These are phyloP conservation scores for Fusarium globosum DNA, from an alignment of 2,329 filamentous ascomycete species.

Conservation along the genomic window DNA sequence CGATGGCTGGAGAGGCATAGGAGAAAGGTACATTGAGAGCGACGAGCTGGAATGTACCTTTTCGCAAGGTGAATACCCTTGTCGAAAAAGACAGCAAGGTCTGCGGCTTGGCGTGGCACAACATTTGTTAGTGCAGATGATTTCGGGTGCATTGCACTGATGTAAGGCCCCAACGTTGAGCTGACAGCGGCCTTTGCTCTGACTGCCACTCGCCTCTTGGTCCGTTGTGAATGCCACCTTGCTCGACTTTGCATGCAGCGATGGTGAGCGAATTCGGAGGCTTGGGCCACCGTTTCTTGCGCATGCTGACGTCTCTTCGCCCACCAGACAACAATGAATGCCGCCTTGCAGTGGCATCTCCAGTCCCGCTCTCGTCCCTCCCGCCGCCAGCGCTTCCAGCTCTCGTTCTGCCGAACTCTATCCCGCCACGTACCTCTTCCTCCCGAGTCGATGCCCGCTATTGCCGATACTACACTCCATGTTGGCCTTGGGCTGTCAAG, in stretches of 20 bases:
- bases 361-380: background rate
- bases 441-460: background rate
- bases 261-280: background rate
- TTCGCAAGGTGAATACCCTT: background rate
- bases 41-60: background rate
- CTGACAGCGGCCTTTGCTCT: background rate
- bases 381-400: background rate
- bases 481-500: background rate
- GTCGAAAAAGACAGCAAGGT: background rate
- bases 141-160: background rate
- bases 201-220: background rate
- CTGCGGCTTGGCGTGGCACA: background rate
- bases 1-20: background rate
- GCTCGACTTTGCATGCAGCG: background rate
- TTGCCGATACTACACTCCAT: background rate
- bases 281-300: background rate
- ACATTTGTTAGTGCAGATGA: background rate
- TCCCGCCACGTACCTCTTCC: no score
- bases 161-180: background rate
- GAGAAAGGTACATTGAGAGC: slow-evolving; percentile 1
- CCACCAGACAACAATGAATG: background rate
- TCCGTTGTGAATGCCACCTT: background rate
- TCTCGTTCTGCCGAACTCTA: background rate
- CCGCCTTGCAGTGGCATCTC: background rate
- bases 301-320: background rate